Percentiles rank a stretch among this genome's conserved stretches.
Evolutionary conservation across 768 basidiomycete genomes (phyloP).

Genomic region (Leccinellum albellum): DNA sequence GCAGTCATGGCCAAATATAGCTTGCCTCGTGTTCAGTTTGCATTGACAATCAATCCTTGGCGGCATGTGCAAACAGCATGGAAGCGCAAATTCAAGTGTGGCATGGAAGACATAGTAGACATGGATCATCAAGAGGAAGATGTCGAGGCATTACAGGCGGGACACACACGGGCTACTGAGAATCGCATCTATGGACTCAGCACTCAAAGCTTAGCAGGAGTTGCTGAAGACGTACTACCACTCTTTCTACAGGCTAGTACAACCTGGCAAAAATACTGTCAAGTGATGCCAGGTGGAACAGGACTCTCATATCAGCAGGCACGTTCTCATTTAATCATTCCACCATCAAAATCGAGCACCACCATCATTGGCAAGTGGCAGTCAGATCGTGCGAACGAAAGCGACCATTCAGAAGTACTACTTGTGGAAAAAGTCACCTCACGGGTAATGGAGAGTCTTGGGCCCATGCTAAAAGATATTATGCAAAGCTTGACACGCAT

Average conservation of each 20-base stretch:
- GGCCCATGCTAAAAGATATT: too few species aligned
- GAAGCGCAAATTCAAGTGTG: conserved; percentile 1
- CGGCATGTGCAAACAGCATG: conserved; percentile 5
- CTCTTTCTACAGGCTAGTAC: conserved; percentile 1
- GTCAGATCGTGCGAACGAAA: too few species aligned
- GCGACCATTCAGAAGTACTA: too few species aligned
- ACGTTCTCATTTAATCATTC: too few species aligned
- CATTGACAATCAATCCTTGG: neutral
- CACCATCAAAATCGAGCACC: too few species aligned
- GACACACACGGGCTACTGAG: neutral
- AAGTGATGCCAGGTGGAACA: neutral
- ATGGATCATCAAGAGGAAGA: neutral
- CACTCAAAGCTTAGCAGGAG: neutral
- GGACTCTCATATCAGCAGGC: neutral
- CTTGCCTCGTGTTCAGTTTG: neutral
- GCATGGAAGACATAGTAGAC: neutral
- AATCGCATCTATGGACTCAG: neutral
- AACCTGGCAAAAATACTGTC: neutral
- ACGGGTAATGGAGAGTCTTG: too few species aligned
- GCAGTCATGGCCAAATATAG: neutral
- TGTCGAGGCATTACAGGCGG: neutral
- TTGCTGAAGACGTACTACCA: neutral
- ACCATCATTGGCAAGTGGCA: too few species aligned
- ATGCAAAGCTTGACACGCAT: too few species aligned
- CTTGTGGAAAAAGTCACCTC: too few species aligned